Evolutionary conservation across 139 green algal genomes (phyloP), one percentile per base, ranked within the genome.

Genomic region (Astrephomene gubernaculifera): DNA sequence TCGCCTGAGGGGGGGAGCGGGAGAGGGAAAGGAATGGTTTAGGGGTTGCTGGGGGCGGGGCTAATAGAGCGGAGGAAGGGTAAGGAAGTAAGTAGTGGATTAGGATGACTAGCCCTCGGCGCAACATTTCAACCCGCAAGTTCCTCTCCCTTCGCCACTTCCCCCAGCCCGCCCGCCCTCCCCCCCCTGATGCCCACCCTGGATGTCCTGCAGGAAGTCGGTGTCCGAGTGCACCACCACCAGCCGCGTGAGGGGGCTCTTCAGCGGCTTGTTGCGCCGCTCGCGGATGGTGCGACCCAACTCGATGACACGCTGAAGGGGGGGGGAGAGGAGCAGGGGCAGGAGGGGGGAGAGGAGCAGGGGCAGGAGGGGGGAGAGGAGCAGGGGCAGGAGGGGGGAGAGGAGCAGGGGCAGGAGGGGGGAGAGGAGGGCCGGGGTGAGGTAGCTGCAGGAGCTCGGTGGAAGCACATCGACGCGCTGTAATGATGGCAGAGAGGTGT

Each of bases 241-340:
- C 21, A 98, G 86, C 73, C 86, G 81, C 49, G 87, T 85, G 61
- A 99, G 91, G 5, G 97, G 97, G 76, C 87, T 90, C 92, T 98
- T 98, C 73, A 99, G 85, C 24, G 95, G 94, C 89, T 90, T 91
- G 76, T 91, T 94, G 69, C 61, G 72, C 44, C 92, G 90, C 75
- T 99, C 96, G 52, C 97, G 91, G 69, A 99, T 96, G 57, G 87
- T 91, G 78, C 97, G 92, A 7, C 87, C 95, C 61, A 97, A 90
- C 85, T 99, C 97, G 38, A 99, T 95, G 53, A 98, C 95, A 2
- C 81, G 71, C 87, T 92, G 87, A 3, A 12, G 17, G 10, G 43
- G 70, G 14, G n/a, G 43, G 29, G 43, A 6, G 17, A 41, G 36
- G 36, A 44, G 25, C 17, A 19, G 36, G 43, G 43, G n/a, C 8